These are phyloP conservation scores for Pythium dissimile DNA, from an alignment of 352 stramenopile genomes.

Conservation along the genomic window DNA sequence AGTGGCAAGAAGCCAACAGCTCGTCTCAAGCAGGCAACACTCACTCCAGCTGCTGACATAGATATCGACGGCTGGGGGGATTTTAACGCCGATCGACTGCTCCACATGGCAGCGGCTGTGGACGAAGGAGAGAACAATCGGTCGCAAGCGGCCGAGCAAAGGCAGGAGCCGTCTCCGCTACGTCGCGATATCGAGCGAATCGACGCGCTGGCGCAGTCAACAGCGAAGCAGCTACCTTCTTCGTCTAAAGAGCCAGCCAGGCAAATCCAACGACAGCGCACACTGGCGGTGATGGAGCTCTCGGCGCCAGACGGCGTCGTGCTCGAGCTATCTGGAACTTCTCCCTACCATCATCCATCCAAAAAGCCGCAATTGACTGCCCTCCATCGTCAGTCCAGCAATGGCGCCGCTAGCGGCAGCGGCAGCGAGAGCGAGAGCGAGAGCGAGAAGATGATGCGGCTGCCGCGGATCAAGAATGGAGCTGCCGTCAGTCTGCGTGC, in stretches of 20 bases:
- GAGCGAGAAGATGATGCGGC: background rate
- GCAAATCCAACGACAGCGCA: constrained; percentile 31
- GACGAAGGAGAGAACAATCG: background rate
- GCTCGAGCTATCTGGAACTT: too few relatives aligned
- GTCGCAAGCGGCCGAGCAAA: too few relatives aligned
- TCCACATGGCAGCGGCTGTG: constrained; percentile 9
- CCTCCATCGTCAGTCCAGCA: background rate
- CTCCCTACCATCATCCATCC: too few relatives aligned
- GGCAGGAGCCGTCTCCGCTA: background rate
- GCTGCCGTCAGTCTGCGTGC: background rate
- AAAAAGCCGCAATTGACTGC: constrained; percentile 8
- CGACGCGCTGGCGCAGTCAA: constrained; percentile 3
- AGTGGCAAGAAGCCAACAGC: background rate
- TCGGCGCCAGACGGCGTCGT: background rate
- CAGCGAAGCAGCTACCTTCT: background rate
- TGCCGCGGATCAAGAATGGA: constrained; percentile 10
- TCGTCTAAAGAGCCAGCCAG: constrained; percentile 8
- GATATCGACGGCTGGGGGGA: constrained; percentile 52
- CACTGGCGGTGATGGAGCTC: constrained; percentile 29
- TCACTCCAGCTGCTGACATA: background rate
- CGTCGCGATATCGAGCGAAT: too few relatives aligned
- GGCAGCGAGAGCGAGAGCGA: too few relatives aligned
- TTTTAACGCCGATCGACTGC: constrained; percentile 46
- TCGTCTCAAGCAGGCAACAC: too few relatives aligned
- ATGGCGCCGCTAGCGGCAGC: background rate